Conservation (phyloP, 2,329 filamentous ascomycete genomes). For the Sporothrix sp. region DNA sequence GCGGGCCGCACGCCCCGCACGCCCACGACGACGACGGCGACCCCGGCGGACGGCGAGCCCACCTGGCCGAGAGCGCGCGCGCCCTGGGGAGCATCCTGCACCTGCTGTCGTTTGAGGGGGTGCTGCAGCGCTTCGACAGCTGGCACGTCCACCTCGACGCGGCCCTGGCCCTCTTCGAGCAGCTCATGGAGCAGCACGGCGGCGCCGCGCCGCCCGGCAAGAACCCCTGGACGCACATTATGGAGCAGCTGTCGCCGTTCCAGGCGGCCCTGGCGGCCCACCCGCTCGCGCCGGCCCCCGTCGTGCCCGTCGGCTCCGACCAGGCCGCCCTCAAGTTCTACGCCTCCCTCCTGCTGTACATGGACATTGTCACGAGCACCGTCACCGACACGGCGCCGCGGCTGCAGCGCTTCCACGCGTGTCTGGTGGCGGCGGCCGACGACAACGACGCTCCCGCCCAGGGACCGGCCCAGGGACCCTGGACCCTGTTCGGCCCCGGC, state of each 20-base stretch:
- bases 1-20: too few species aligned
- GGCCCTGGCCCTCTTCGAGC: constrained; percentile 31
- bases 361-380: constrained; percentile 29
- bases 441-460: constrained; percentile 10
- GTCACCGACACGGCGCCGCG: constrained; percentile 26
- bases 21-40: neutral
- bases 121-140: constrained; percentile 27
- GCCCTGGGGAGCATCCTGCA: constrained; percentile 33
- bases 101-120: constrained; percentile 32
- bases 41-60: constrained; percentile 18
- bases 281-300: constrained; percentile 1
- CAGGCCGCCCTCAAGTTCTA: constrained; percentile 28
- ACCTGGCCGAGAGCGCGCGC: constrained; percentile 22
- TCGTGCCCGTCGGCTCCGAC: constrained; percentile 24
- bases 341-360: constrained; percentile 26
- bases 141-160: constrained; percentile 35
- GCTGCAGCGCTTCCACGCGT: constrained; percentile 24
- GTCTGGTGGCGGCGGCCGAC: constrained; percentile 21
- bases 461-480: neutral
- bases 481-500: neutral
- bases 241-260: constrained; percentile 17
- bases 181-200: constrained; percentile 24
- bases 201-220: neutral
- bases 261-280: neutral
- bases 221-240: constrained; percentile 13